Base-by-base conservation (phyloP, 495 filamentous ascomycete genomes). In the Daldinia caldariorum region DNA sequence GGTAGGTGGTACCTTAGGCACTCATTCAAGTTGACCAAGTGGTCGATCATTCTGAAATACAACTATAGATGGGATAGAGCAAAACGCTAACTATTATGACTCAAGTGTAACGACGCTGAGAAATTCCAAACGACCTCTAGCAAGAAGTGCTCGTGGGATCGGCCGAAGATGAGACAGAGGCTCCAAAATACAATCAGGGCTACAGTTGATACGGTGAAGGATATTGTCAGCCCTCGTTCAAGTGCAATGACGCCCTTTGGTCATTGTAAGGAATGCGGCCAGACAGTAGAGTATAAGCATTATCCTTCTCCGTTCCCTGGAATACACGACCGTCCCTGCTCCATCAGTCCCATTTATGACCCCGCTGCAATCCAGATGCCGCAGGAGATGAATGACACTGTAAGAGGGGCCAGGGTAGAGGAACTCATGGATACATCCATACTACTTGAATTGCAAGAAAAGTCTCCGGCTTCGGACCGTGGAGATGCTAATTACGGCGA, bases 91-190 rank as follows among this genome's bases (percentile, higher is more conserved):
- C 18, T 22, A 4, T 12, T 22, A 12, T 22, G 1, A 47, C 18
- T 12, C 18, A 47, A 47, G 43, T 71, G 65, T 37, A 26, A 54
- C 13, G 29, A 37, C 6, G 10, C 32, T 2, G 58, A 69, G 35
- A 31, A 43, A 8, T 73, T 73, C 18, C 53, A 10, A 10, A 45
- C 45, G 4, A 38, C 16, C 13, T 63, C 58, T 14, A 58, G 35
- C 10, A 65, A 60, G 14, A 39, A 26, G 12, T 68, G 70, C 37
- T 58, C 43, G 3, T 73, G 70, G 70, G n/a, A 45, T 14, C 64
- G 58, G 58, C 20, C 57, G 1, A 69, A 43, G 2, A 13, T 70
- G 14, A 49, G 32, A 4, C 66, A 64, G 14, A 69, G 61, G 10
- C 0, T 64, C 16, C 57, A 63, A 22, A 39, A 60, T 38, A 67